A percentile compares a stretch with the other conserved stretches of the same genome.
Evolutionary conservation across 805 yeast species (phyloP).

Genomic region (Saccharomyces eubayanus): DNA sequence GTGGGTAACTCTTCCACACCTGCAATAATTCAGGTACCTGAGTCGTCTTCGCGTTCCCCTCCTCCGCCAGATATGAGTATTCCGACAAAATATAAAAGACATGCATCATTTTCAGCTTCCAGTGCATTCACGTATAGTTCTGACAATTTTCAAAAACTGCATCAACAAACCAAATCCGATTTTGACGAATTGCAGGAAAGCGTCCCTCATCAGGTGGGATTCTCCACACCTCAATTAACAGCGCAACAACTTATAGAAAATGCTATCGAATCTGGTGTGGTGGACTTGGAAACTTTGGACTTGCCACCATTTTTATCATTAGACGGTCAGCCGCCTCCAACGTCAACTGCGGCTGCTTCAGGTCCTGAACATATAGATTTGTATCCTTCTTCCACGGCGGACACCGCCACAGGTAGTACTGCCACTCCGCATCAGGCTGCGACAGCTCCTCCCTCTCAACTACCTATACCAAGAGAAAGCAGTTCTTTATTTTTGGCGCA

Average conservation of each 20-base stretch:
- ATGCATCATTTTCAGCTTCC: slow-evolving; percentile 39
- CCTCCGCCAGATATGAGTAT: not conserved
- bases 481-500: slow-evolving; percentile 16
- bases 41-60: not conserved
- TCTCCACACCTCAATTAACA: slow-evolving; percentile 69
- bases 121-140: slow-evolving; percentile 32
- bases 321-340: slow-evolving; percentile 6
- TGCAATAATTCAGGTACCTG: not conserved
- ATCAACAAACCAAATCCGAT: slow-evolving; percentile 1
- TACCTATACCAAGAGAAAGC: not conserved
- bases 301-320: slow-evolving; percentile 22
- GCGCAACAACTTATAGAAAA: slow-evolving; percentile 38
- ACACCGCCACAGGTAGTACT: not conserved
- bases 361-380: not conserved
- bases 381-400: not conserved
- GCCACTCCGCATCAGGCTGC: not conserved
- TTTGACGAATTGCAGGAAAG: slow-evolving; percentile 13
- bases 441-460: not conserved
- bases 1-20: not conserved
- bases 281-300: slow-evolving; percentile 17
- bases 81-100: slow-evolving; percentile 30
- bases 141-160: not conserved
- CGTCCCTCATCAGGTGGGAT: slow-evolving; percentile 61
- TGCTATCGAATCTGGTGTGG: slow-evolving; percentile 20
- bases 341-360: not conserved